phyloP scores from a whole-genome alignment of 108 stramenopile genomes.

The Cyclotella distinguenda region DNA sequence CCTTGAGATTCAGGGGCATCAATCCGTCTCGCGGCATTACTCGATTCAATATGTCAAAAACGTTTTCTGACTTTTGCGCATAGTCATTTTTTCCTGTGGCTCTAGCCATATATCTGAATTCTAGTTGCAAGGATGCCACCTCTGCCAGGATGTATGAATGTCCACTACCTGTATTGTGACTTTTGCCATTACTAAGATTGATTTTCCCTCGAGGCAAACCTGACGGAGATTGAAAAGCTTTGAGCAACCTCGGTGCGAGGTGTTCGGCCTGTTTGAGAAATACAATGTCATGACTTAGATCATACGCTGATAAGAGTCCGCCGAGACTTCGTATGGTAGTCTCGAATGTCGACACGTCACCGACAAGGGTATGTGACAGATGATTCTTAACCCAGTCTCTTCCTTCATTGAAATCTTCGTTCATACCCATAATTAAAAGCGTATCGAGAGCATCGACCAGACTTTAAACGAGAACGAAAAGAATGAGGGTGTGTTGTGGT shows the following conservation, averaged over 20 bases:
- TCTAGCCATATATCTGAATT: constrained; percentile 84
- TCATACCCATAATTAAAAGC: constrained; percentile 94
- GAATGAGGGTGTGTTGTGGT: too few relatives aligned
- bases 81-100: constrained; percentile 69
- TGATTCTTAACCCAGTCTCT: constrained; percentile 83
- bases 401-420: constrained; percentile 88
- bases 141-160: constrained; percentile 69
- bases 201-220: constrained; percentile 73
- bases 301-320: constrained; percentile 93
- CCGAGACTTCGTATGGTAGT: constrained; percentile 96
- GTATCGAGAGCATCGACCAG: constrained; percentile 97
- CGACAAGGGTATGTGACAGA: constrained; percentile 55
- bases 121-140: constrained; percentile 90
- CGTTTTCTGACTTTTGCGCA: constrained; percentile 66
- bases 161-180: constrained; percentile 41
- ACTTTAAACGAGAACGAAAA: constrained; percentile 1
- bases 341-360: constrained; percentile 91
- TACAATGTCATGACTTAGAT: constrained; percentile 64
- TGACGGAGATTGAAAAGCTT: constrained; percentile 65
- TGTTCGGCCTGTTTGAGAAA: constrained; percentile 80
- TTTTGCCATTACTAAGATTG: constrained; percentile 50
- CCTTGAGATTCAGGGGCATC: constrained; percentile 46
- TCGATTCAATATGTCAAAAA: constrained; percentile 66
- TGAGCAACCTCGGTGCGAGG: constrained; percentile 67
- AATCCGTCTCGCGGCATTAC: constrained; percentile 61